Evolutionary conservation across 1,139 yeast genomes (phyloP).

Genomic region (Debaryomycetaceae sp.): DNA sequence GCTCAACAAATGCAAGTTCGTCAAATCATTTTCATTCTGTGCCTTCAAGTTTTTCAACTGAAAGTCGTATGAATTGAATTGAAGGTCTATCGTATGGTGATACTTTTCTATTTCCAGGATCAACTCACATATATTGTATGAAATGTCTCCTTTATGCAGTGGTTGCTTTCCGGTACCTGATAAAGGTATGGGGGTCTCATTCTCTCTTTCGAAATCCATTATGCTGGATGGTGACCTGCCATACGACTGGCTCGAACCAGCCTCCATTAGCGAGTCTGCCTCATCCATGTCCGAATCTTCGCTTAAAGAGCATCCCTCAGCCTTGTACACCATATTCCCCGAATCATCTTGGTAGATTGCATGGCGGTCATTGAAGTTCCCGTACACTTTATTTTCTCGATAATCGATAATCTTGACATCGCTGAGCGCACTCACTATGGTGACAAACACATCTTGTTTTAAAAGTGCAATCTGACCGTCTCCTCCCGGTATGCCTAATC

Average conservation of each 20-base stretch:
- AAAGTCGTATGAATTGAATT: slow-evolving; percentile 4
- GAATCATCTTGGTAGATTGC: neutral
- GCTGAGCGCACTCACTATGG: slow-evolving; percentile 4
- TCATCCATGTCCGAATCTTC: slow-evolving; percentile 6
- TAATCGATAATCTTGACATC: slow-evolving; percentile 6
- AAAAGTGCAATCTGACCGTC: slow-evolving; percentile 4
- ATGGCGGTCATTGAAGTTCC: neutral
- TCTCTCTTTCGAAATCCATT: slow-evolving; percentile 1
- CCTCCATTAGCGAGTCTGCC: slow-evolving; percentile 12
- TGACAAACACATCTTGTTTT: slow-evolving; percentile 2
- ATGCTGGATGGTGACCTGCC: slow-evolving; percentile 1
- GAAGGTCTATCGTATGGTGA: slow-evolving; percentile 4
- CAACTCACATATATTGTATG: slow-evolving; percentile 1
- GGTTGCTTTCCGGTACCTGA: neutral
- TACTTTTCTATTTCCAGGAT: slow-evolving; percentile 4
- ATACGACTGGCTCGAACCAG: neutral
- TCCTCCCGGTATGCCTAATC: neutral
- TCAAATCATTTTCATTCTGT: slow-evolving; percentile 4
- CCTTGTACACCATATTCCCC: neutral
- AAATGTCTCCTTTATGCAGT: neutral
- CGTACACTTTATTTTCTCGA: slow-evolving; percentile 1
- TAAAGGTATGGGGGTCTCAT: neutral
- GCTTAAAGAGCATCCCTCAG: slow-evolving; percentile 1
- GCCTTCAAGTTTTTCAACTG: slow-evolving; percentile 2
- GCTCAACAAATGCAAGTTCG: neutral